Evolutionary conservation across 2,329 filamentous ascomycete genomes (phyloP), one percentile per base, ranked within the genome.

Genomic region (Neonectria ditissima): DNA sequence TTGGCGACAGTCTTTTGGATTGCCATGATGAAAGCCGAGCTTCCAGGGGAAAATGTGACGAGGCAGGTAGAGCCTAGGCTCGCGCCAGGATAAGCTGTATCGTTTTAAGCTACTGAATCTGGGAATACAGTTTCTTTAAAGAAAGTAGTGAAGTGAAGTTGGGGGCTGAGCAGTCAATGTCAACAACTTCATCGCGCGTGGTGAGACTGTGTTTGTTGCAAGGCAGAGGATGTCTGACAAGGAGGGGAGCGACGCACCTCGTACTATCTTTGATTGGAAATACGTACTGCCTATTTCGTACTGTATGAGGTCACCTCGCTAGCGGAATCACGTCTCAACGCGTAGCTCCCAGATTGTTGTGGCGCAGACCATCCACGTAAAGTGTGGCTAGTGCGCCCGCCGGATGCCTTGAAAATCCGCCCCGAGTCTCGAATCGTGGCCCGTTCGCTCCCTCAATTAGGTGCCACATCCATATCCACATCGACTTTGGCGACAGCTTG

Each of bases 1-100:
- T 75, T 75, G 37, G 80, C 74, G 44, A 76, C 60, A 11, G 62
- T 73, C 32, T 66, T 71, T 50, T 79, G 76, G 55, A 77, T 45
- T 37, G 73, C 70, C 77, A 78, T 78, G 39, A 55, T 69, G 64
- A 47, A 43, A 53, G 63, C 54, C 50, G 48, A 47, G 45, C 50
- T 55, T 57, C 56, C 48, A 63, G 59, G 65, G 50, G 65, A 44
- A 47, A 55, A 34, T 50, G 62, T 28, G 56, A 34, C 37, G 20
- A 45, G 58, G 55, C 1, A 37, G 59, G 62, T 54, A 48, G 51
- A 53, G 22, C 43, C 32, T 52, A 28, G 30, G 55, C 50, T 24
- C 26, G 53, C 41, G 58, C 56, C 47, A 20, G n/a, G 55, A 65
- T 47, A 10, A 51, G 22, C 32, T 39, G 16, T 34, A 24, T 28